Base-by-base conservation (phyloP, 371 early-diverging fungal species). In the Rhizomucor pusillus region DNA sequence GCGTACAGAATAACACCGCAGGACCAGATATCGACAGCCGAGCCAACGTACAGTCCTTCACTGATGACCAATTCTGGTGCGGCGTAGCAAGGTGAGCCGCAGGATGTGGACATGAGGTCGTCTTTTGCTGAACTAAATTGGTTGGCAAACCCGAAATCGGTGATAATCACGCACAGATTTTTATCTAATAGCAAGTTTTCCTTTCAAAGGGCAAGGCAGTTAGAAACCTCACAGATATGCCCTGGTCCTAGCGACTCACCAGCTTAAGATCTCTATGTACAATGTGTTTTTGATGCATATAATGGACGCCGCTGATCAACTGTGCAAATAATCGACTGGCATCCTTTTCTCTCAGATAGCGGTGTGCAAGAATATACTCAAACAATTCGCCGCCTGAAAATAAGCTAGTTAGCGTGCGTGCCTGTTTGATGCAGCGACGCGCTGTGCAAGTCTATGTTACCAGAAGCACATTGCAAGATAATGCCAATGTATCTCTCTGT, bases 131-230 rank as follows among this genome's bases (percentile, higher is more conserved):
- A 81, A 44, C 85, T 69, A 56, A 92, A 94, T 67, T 93, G 89
- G 71, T 99, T 99, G n/a, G 98, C 97, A 66, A 99, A 97, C 3
- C 99, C 99, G 86, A 99, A 99, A 65, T 99, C 99, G 5, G 97
- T 98, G 62, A 99, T 93, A 58, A 95, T 89, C 24, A 99, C 89
- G 69, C 92, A 90, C 44, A 91, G 78, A 62, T 92, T 75, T 48
- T 82, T 82, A 78, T 97, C 96, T 49, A 95, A 70, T 47, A 97
- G 69, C 54, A 97, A 66, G 66, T 97, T 98, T 77, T 98, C 98
- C 91, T 90, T 83, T 19, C 11, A 37, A 37, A 37, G 37, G 9
- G 14, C 14, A 14, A 9, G 14, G 37, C 11, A 37, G 9, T 9
- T 37, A 9, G 37, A 14, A 37, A 14, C 9, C 37, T 11, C 37